Conservation (phyloP, 257 asterid genomes). For the Gardenia jasminoides region DNA sequence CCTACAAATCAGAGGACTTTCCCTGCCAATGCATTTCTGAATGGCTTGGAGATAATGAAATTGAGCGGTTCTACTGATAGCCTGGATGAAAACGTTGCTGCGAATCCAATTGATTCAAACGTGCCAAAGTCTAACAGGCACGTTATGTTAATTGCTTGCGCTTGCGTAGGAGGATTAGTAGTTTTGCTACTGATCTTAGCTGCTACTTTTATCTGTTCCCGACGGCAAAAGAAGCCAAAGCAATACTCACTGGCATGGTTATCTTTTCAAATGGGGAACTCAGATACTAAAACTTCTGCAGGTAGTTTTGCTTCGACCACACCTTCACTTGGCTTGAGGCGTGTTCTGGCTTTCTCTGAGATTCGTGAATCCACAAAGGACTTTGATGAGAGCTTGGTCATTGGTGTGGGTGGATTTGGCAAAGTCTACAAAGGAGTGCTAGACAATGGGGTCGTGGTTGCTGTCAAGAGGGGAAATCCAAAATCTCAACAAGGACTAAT, state of each 20-base stretch:
- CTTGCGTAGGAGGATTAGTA: conserved; percentile 17
- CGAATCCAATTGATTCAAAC: not conserved
- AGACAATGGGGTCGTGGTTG: conserved; percentile 30
- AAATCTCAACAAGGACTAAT: conserved; percentile 35
- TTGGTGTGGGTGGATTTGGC: conserved; percentile 38
- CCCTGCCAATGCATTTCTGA: conserved; percentile 29
- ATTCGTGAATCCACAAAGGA: conserved; percentile 32
- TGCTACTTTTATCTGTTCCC: conserved; percentile 14
- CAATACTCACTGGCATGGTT: conserved; percentile 22
- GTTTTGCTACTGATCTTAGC: conserved; percentile 16
- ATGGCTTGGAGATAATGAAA: conserved; percentile 38
- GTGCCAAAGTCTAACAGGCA: conserved; percentile 13
- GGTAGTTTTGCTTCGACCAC: conserved; percentile 30
- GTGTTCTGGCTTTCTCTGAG: conserved; percentile 24
- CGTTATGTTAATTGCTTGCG: conserved; percentile 10
- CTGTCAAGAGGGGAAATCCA: conserved; percentile 33
- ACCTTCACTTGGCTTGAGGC: conserved; percentile 25
- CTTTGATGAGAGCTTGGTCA: conserved; percentile 31
- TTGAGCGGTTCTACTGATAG: conserved; percentile 28
- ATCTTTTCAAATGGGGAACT: conserved; percentile 23
- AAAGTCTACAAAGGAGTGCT: conserved; percentile 32
- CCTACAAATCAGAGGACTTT: conserved; percentile 20
- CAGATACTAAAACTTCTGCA: conserved; percentile 27
- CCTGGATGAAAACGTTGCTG: conserved; percentile 11
- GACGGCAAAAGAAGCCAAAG: conserved; percentile 20